Evolutionary conservation across 2,329 filamentous ascomycete species (phyloP).

Genomic region (Fusarium odoratissimum): DNA sequence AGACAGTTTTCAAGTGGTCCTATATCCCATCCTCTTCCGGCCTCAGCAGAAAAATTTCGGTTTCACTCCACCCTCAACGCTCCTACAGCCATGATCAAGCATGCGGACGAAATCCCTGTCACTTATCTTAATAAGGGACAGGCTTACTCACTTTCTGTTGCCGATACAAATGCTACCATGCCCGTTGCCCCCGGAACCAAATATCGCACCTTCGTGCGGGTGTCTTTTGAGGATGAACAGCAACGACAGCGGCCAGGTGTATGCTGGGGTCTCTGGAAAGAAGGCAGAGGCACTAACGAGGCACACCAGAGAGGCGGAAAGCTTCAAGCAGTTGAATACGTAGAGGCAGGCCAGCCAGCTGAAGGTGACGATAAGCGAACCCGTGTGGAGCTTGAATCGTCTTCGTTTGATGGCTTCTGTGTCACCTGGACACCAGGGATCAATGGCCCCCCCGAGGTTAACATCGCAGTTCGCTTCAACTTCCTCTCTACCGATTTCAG

Average conservation of each 20-base stretch:
- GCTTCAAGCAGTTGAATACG: slow-evolving; percentile 93
- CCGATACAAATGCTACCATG: slow-evolving; percentile 77
- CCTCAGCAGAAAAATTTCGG: slow-evolving; percentile 79
- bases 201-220: slow-evolving; percentile 92
- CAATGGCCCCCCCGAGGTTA: slow-evolving; percentile 79
- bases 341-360: slow-evolving; percentile 71
- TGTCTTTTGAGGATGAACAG: slow-evolving; percentile 97
- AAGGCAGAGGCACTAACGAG: slow-evolving; percentile 94
- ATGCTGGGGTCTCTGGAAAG: slow-evolving; percentile 94
- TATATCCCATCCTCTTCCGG: slow-evolving; percentile 60
- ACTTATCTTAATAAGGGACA: slow-evolving; percentile 99
- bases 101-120: slow-evolving; percentile 90
- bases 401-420: slow-evolving; percentile 94
- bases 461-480: slow-evolving; percentile 93
- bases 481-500: slow-evolving; percentile 99
- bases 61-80: slow-evolving; percentile 92
- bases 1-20: slow-evolving; percentile 60
- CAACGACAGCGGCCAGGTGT: slow-evolving; percentile 84
- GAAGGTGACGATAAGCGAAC: slow-evolving; percentile 75
- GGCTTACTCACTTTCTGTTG: slow-evolving; percentile 86
- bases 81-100: slow-evolving; percentile 95
- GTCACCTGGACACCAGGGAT: slow-evolving; percentile 85
- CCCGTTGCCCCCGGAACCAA: slow-evolving; percentile 70
- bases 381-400: slow-evolving; percentile 76
- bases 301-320: slow-evolving; percentile 93